Evolutionary conservation across 148 eudicot species (phyloP).

Genomic region (Amaranthus cruentus): DNA sequence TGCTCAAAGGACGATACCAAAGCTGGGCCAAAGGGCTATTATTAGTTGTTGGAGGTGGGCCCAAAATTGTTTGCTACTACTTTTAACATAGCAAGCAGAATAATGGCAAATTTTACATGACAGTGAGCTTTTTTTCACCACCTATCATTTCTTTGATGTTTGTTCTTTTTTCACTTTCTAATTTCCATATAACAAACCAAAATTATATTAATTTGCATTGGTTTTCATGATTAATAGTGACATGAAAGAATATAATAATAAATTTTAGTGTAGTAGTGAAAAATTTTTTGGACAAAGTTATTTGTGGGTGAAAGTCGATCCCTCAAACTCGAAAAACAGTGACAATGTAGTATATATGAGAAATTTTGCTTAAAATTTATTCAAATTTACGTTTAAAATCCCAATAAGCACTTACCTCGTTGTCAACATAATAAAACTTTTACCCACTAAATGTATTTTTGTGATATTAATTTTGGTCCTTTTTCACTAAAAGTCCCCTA

Average conservation of each 20-base stretch:
- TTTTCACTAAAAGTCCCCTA: too few relatives aligned
- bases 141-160: not conserved
- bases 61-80: not conserved
- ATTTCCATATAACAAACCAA: not conserved
- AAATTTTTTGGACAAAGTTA: too few relatives aligned
- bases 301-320: too few relatives aligned
- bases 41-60: conserved; percentile 12
- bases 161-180: not conserved
- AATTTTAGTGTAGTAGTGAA: too few relatives aligned
- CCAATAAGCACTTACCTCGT: too few relatives aligned
- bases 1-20: not conserved
- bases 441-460: too few relatives aligned
- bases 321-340: too few relatives aligned
- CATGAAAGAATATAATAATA: not conserved
- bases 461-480: too few relatives aligned
- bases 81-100: conserved; percentile 8
- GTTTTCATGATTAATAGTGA: not conserved
- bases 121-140: conserved; percentile 1
- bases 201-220: not conserved
- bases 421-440: too few relatives aligned
- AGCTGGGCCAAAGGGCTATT: conserved; percentile 9
- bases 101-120: conserved; percentile 20
- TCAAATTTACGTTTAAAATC: too few relatives aligned
- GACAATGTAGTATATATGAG: too few relatives aligned
- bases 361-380: too few relatives aligned